Percentiles rank a stretch among this genome's conserved stretches.
Evolutionary conservation across 495 filamentous ascomycete species (phyloP).

Genomic region (Rusavskia elegans): DNA sequence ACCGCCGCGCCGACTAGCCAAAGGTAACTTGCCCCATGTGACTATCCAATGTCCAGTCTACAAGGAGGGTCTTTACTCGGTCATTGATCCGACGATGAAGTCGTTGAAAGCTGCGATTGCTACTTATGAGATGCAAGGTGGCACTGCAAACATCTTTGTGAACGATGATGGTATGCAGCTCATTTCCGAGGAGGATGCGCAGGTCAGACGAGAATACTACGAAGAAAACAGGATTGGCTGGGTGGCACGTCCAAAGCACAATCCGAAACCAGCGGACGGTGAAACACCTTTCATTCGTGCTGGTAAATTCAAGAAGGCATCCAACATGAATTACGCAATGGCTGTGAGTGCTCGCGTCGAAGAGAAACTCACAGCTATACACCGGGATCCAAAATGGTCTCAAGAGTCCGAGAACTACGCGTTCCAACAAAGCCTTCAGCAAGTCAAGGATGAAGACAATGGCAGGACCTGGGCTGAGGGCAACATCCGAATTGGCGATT

Average conservation of each 20-base stretch:
- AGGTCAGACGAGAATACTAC: conserved; percentile 45
- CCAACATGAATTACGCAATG: conserved; percentile 58
- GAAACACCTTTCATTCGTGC: conserved; percentile 32
- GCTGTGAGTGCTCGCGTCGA: conserved; percentile 43
- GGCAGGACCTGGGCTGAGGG: conserved; percentile 67
- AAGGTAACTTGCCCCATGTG: conserved; percentile 40
- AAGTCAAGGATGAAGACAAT: conserved; percentile 41
- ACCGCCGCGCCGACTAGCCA: conserved; percentile 29
- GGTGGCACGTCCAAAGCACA: conserved; percentile 44
- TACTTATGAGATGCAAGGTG: conserved; percentile 36
- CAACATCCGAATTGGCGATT: conserved; percentile 66
- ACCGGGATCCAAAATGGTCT: conserved; percentile 29
- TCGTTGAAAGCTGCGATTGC: conserved; percentile 32
- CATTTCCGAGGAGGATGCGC: conserved; percentile 35
- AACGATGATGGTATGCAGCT: conserved; percentile 34
- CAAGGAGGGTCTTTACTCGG: conserved; percentile 16
- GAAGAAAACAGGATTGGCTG: conserved; percentile 47
- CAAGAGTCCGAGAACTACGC: conserved; percentile 32
- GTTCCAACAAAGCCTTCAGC: conserved; percentile 31
- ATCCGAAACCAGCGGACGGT: conserved; percentile 23
- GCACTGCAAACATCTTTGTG: conserved; percentile 32
- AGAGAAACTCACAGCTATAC: conserved; percentile 31
- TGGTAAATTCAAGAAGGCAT: conserved; percentile 61
- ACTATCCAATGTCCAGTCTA: conserved; percentile 27
- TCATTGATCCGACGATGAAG: conserved; percentile 14